Conservation (phyloP, 2,329 filamentous ascomycete species). For the Colletotrichum costaricense region DNA sequence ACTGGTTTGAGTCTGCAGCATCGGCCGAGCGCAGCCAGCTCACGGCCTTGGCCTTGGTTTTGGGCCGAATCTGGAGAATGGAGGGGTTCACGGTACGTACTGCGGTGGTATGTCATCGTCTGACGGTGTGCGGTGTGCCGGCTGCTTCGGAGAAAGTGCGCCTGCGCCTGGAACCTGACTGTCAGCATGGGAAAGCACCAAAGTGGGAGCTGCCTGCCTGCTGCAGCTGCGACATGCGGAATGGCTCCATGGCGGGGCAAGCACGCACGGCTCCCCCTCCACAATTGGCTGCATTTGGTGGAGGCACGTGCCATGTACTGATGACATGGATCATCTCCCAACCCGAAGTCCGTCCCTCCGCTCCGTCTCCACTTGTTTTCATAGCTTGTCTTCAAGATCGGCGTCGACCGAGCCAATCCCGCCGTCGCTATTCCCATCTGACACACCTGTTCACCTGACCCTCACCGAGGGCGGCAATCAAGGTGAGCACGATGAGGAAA, state of each 20-base stretch:
- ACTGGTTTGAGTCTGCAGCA: neutral
- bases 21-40: constrained; percentile 23
- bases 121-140: neutral
- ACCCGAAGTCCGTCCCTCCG: constrained; percentile 16
- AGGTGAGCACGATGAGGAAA: neutral
- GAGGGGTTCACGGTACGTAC: neutral
- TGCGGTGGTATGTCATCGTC: neutral
- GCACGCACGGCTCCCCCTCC: constrained; percentile 1
- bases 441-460: neutral
- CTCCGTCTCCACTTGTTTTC: neutral
- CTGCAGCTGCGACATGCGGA: constrained; percentile 3
- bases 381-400: neutral
- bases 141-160: constrained; percentile 14
- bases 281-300: neutral
- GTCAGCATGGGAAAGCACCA: neutral
- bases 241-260: constrained; percentile 14
- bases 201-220: neutral
- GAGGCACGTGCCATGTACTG: neutral
- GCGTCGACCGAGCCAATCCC: constrained; percentile 25
- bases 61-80: neutral
- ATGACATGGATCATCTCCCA: constrained; percentile 12
- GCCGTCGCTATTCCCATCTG: neutral
- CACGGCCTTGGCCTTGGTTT: neutral
- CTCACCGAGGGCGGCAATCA: neutral
- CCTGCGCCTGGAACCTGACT: neutral